Evolutionary conservation across 441 rosid species (phyloP).

Genomic region (Codiaeum variegatum): DNA sequence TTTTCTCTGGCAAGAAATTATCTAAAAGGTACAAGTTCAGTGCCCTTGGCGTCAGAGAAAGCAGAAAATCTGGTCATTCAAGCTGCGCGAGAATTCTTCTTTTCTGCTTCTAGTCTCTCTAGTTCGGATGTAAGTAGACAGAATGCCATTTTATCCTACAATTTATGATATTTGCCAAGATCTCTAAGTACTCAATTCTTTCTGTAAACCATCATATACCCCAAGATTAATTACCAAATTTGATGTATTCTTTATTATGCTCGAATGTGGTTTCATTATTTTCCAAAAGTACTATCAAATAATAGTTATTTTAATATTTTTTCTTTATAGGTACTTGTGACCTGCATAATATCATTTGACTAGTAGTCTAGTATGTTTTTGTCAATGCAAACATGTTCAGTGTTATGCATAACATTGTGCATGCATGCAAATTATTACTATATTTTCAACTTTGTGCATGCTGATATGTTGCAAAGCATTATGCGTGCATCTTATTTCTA

Average conservation of each 20-base stretch:
- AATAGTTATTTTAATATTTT: not conserved
- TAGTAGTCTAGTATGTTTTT: not conserved
- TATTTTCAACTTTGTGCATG: not conserved
- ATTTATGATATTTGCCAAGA: slow-evolving; percentile 15
- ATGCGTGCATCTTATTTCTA: not conserved
- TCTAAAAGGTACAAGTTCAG: slow-evolving; percentile 87
- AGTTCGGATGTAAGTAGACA: slow-evolving; percentile 73
- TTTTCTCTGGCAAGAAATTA: slow-evolving; percentile 96
- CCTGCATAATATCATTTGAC: not conserved
- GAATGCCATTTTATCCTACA: slow-evolving; percentile 1
- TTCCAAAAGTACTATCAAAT: not conserved
- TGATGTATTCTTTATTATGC: not conserved
- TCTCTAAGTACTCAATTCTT: slow-evolving; percentile 3
- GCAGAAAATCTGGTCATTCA: slow-evolving; percentile 93
- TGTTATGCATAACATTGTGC: not conserved
- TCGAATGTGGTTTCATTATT: not conserved
- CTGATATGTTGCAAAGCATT: not conserved
- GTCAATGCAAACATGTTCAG: not conserved
- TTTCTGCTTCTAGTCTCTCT: slow-evolving; percentile 88
- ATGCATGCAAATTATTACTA: not conserved
- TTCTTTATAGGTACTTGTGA: not conserved
- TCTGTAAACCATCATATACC: not conserved
- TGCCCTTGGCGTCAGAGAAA: slow-evolving; percentile 72
- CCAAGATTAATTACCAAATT: not conserved
- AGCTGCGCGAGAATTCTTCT: slow-evolving; percentile 92